Evolutionary conservation across 805 yeast genomes (phyloP).

Genomic region (Yarrowia sp.): DNA sequence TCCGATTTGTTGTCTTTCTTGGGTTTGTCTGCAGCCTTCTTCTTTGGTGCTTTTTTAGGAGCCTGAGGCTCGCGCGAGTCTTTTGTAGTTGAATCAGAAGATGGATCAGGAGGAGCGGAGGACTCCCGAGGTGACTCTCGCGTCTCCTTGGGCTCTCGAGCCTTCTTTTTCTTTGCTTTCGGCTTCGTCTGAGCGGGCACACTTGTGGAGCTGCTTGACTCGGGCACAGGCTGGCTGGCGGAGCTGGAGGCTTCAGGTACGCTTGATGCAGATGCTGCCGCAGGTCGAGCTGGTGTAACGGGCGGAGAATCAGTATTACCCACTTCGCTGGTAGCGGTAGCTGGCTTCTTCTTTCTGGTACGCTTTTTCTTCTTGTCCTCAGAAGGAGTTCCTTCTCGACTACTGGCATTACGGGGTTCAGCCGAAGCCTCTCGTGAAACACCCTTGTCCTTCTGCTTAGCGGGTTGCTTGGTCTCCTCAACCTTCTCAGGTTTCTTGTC

Average conservation of each 20-base stretch:
- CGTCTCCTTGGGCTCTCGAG: constrained; percentile 6
- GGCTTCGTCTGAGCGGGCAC: background rate
- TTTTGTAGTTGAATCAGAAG: background rate
- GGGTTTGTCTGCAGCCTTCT: constrained; percentile 17
- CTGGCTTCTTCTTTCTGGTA: constrained; percentile 18
- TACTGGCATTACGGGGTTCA: background rate
- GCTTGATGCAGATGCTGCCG: background rate
- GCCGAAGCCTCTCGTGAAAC: background rate
- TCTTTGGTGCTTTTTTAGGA: background rate
- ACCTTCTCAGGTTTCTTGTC: background rate
- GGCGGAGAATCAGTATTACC: background rate
- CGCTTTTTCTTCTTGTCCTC: constrained; percentile 33
- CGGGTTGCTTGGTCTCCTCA: background rate
- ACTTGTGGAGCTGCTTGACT: too few species aligned
- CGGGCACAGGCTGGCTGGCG: too few species aligned
- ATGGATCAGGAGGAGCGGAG: background rate
- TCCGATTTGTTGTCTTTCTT: background rate
- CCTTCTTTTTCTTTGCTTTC: background rate
- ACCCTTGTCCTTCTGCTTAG: background rate
- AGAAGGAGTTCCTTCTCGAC: constrained; percentile 4
- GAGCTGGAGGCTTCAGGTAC: too few species aligned
- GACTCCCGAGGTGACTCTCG: background rate
- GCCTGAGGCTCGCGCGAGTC: constrained; percentile 1
- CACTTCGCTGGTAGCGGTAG: background rate
- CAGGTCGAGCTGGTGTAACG: background rate